phyloP scores from a whole-genome alignment of 192 early-diverging fungal species.

The Helicostylum pulchrum region DNA sequence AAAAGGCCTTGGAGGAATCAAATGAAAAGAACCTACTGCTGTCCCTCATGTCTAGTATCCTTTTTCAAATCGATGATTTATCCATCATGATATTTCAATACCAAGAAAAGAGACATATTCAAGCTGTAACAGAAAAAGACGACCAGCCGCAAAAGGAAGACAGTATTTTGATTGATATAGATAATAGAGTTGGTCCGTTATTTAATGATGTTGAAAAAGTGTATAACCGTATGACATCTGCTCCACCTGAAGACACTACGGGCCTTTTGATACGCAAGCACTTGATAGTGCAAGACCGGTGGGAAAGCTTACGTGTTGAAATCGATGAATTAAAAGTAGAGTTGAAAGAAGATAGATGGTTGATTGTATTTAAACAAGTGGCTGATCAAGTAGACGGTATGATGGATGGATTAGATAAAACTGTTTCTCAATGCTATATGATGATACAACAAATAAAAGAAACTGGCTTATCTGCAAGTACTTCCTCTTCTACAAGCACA shows the following conservation, averaged over 20 bases:
- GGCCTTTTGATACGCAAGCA: conserved; percentile 34
- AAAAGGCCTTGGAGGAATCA: conserved; percentile 42
- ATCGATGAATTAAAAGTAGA: conserved; percentile 56
- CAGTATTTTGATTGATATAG: conserved; percentile 41
- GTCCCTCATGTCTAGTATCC: conserved; percentile 39
- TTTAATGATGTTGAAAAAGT: conserved; percentile 48
- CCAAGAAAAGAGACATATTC: conserved; percentile 39
- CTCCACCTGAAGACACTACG: conserved; percentile 26
- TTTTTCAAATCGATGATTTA: conserved; percentile 43
- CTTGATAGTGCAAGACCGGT: conserved; percentile 38
- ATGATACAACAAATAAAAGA: conserved; percentile 16
- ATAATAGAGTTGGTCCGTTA: conserved; percentile 49
- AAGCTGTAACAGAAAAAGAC: conserved; percentile 3
- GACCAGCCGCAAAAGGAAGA: conserved; percentile 28
- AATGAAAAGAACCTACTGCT: conserved; percentile 34
- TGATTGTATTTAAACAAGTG: conserved; percentile 50
- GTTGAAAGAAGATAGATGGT: conserved; percentile 57
- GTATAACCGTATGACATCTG: conserved; percentile 32
- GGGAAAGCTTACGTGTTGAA: conserved; percentile 52
- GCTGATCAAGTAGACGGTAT: conserved; percentile 53
- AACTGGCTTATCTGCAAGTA: conserved; percentile 6
- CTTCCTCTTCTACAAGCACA: conserved; percentile 21
- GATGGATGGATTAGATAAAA: conserved; percentile 56
- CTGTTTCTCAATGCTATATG: conserved; percentile 44
- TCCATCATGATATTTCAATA: conserved; percentile 42